A percentile compares a stretch with the other conserved stretches of the same genome.
Conservation (phyloP, 2,329 filamentous ascomycete species). For the Fusarium coicis region DNA sequence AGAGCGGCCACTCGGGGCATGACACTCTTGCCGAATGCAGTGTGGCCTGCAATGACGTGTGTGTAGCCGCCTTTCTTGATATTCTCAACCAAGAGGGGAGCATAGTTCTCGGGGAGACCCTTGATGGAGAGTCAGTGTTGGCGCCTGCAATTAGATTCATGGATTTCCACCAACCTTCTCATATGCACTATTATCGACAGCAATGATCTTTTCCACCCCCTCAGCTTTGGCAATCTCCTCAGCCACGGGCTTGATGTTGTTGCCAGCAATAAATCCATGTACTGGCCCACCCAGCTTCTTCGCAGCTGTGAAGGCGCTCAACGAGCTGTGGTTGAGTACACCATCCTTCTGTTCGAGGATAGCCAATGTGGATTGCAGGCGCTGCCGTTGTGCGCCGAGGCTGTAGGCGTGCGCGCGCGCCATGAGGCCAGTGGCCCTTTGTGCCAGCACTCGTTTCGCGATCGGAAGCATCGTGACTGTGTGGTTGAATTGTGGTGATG, state of each 20-base stretch:
- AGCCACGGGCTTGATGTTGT: constrained; percentile 78
- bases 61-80: constrained; percentile 96
- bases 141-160: neutral
- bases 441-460: constrained; percentile 44
- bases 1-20: constrained; percentile 92
- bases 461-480: constrained; percentile 47
- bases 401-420: constrained; percentile 40
- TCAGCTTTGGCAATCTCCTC: constrained; percentile 88
- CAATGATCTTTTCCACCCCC: constrained; percentile 91
- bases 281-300: constrained; percentile 86
- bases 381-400: constrained; percentile 47
- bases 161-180: constrained; percentile 76
- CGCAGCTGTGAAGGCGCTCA: constrained; percentile 87
- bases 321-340: constrained; percentile 82
- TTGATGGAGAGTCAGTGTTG: constrained; percentile 48
- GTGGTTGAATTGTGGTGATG: constrained; percentile 24
- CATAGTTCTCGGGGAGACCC: constrained; percentile 93
- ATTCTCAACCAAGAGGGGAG: constrained; percentile 93
- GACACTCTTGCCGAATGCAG: constrained; percentile 95
- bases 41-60: constrained; percentile 90
- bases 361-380: constrained; percentile 86
- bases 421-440: constrained; percentile 43
- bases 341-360: constrained; percentile 94
- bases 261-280: constrained; percentile 88
- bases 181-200: constrained; percentile 88